Evolutionary conservation across 345 rosid genomes (phyloP).

Genomic region (Orychophragmus violaceus): DNA sequence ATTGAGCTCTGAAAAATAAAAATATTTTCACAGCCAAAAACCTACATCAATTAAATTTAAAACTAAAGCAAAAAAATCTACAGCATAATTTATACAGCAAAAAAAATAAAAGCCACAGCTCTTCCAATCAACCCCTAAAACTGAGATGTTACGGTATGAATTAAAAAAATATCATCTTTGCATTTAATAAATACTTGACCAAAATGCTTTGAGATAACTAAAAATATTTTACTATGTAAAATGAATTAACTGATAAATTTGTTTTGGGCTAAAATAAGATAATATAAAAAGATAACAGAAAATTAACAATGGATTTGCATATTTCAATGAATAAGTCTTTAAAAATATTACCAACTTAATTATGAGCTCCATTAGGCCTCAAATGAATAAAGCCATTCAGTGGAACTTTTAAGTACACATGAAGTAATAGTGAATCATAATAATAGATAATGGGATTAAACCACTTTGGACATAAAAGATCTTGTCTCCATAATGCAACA

Average conservation of each 20-base stretch:
- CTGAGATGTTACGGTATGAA: no score
- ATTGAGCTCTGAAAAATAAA: no score
- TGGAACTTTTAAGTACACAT: slow-evolving; percentile 29
- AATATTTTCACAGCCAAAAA: no score
- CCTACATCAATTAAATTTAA: no score
- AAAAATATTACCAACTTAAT: slow-evolving; percentile 4
- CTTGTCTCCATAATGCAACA: slow-evolving; percentile 30
- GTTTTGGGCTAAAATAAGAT: not conserved
- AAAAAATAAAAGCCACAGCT: no score
- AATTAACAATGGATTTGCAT: not conserved
- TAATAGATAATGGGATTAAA: slow-evolving; percentile 22
- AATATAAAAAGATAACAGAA: not conserved
- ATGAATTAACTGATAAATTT: not conserved
- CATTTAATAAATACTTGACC: not conserved
- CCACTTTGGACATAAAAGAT: slow-evolving; percentile 31
- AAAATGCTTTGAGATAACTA: not conserved
- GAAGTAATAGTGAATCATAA: slow-evolving; percentile 20
- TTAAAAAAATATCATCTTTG: not conserved
- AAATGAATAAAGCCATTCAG: slow-evolving; percentile 15
- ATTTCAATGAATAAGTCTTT: not conserved
- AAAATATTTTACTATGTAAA: not conserved
- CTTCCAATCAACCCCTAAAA: no score
- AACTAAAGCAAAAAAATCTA: no score
- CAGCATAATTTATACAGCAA: no score
- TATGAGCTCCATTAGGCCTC: slow-evolving; percentile 22